phyloP scores from a whole-genome alignment of 2,329 filamentous ascomycete species.

The Paecilomyces niveus region DNA sequence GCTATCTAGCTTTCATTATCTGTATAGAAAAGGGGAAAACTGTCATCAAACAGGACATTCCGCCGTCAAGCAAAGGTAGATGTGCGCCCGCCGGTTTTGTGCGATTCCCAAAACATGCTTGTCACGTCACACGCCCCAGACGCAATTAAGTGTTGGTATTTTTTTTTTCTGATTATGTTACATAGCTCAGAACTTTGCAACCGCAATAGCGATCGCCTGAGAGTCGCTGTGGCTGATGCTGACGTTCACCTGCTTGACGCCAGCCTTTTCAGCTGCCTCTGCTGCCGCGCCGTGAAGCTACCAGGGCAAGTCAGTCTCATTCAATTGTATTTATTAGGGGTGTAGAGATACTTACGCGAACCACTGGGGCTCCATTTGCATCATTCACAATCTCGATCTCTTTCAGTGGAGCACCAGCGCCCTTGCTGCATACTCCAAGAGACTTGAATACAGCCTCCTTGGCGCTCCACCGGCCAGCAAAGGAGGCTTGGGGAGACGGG shows the following conservation, averaged over 20 bases:
- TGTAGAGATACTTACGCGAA: conserved; percentile 60
- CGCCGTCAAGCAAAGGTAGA: neutral
- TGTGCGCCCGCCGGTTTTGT: neutral
- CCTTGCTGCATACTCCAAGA: conserved; percentile 76
- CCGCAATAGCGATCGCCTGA: conserved; percentile 90
- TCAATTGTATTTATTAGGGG: conserved; percentile 3
- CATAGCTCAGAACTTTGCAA: conserved; percentile 60
- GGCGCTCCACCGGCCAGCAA: conserved; percentile 91
- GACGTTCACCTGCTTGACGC: conserved; percentile 81
- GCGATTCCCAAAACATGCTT: neutral
- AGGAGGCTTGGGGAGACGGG: conserved; percentile 76
- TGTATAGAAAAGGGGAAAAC: neutral
- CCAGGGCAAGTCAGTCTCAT: conserved; percentile 29
- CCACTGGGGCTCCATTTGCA: conserved; percentile 72
- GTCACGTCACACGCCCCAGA: neutral
- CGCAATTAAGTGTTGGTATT: neutral
- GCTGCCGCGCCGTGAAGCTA: conserved; percentile 84
- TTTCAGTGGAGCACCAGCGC: conserved; percentile 80
- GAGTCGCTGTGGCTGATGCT: conserved; percentile 94
- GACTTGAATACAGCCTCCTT: conserved; percentile 99
- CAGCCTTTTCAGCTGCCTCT: conserved; percentile 72
- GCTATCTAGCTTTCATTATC: neutral
- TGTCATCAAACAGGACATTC: neutral
- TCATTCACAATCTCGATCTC: conserved; percentile 89
- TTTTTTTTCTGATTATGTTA: neutral